Base-by-base conservation (phyloP, 2,329 filamentous ascomycete genomes). In the Aplosporella prunicola region DNA sequence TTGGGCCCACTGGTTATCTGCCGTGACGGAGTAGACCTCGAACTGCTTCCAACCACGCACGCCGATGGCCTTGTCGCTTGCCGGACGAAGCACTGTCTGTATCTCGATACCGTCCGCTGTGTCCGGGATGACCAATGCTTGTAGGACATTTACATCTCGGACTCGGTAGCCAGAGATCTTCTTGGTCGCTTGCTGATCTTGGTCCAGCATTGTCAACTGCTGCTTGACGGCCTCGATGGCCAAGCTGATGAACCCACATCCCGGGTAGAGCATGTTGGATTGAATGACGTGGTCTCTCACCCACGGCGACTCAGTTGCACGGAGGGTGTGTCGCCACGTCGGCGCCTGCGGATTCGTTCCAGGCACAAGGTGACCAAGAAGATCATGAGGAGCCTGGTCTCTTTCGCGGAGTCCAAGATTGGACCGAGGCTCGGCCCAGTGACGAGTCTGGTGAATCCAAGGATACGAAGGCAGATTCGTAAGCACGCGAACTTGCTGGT, bases 191-290 rank as follows among this genome's bases (percentile, higher is more conserved):
- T 13, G 15, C 32, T 27, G 5, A 10, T 26, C 32, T 10, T 15
- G 15, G 3, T 35, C 23, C 32, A 27, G 10, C 11, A 23, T 5
- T n/a, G n/a, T n/a, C n/a, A n/a, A n/a, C n/a, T n/a, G n/a, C n/a
- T n/a, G n/a, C n/a, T n/a, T n/a, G n/a, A n/a, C n/a, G 16, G 7
- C 56, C 42, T 60, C 55, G n/a, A 60, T 41, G 3, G 49, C 52
- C 47, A 57, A 52, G 9, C 43, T 37, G 5, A 56, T 22, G 41
- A 51, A 50, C 2, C 53, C 56, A 4, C 54, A 49, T 4, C 45
- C 54, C 1, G 57, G 57, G 35, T 48, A 58, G n/a, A 59, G 39
- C 9, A 46, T 50, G 2, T 47, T 32, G 9, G 42, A 43, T 35
- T 57, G 48, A 16, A 51, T 49, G 35, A 27, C 45, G 43, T 50